These are phyloP conservation scores for Lasiosphaeria miniovina DNA, from an alignment of 495 filamentous ascomycete species.

Conservation along the genomic window DNA sequence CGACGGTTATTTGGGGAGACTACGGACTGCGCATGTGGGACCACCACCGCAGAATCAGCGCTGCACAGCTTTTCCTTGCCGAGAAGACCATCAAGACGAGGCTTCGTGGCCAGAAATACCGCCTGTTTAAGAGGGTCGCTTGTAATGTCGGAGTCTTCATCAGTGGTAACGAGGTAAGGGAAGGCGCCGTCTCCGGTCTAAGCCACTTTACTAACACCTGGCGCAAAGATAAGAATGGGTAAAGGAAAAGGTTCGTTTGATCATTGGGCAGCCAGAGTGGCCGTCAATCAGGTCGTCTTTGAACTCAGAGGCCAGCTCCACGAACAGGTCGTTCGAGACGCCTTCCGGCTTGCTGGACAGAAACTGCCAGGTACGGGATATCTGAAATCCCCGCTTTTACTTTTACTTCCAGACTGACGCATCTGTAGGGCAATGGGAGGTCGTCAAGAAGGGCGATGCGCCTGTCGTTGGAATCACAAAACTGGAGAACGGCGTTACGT, in stretches of 20 bases:
- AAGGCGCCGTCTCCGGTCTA: background rate
- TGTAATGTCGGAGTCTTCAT: constrained; percentile 94
- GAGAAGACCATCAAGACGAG: constrained; percentile 89
- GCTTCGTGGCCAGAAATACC: constrained; percentile 87
- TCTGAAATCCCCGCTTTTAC: constrained; percentile 11
- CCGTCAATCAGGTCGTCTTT: constrained; percentile 84
- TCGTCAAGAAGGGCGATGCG: constrained; percentile 88
- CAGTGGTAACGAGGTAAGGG: constrained; percentile 80
- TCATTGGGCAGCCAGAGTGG: constrained; percentile 86
- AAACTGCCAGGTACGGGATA: constrained; percentile 82
- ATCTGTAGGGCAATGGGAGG: constrained; percentile 77
- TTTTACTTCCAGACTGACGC: constrained; percentile 20
- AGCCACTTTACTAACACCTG: constrained; percentile 17
- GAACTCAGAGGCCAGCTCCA: constrained; percentile 89
- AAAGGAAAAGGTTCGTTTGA: constrained; percentile 98
- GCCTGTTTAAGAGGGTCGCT: constrained; percentile 82
- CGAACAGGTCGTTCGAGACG: constrained; percentile 91
- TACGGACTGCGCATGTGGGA: constrained; percentile 92
- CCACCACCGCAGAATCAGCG: constrained; percentile 86
- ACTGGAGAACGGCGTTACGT: constrained; percentile 71
- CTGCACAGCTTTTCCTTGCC: constrained; percentile 79
- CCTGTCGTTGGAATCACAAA: constrained; percentile 93
- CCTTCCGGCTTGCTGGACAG: constrained; percentile 88
- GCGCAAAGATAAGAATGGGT: constrained; percentile 76
- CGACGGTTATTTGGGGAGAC: constrained; percentile 94